Evolutionary conservation across 2,329 filamentous ascomycete species (phyloP).

Genomic region (Colletotrichum australisinense): DNA sequence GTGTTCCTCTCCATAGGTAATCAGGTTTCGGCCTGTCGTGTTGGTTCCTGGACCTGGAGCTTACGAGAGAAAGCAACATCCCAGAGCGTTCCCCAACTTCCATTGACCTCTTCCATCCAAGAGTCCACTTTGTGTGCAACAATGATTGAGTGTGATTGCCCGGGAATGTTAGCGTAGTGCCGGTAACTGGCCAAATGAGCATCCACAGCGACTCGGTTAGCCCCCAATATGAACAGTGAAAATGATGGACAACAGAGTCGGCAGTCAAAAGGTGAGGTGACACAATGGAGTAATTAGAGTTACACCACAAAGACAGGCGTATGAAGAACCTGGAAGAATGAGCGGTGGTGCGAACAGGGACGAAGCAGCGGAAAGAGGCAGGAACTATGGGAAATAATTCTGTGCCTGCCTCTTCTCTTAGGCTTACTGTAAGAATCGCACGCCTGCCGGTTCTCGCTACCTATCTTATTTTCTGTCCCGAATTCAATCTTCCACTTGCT

Average conservation of each 20-base stretch:
- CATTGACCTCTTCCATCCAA: not conserved
- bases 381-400: not conserved
- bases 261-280: not conserved
- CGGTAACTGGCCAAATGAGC: not conserved
- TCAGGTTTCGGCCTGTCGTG: not conserved
- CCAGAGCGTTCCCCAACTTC: conserved; percentile 17
- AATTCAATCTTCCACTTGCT: not conserved
- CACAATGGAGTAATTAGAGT: not conserved
- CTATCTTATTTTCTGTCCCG: not conserved
- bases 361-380: not conserved
- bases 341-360: not conserved
- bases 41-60: not conserved
- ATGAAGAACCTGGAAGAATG: not conserved
- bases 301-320: not conserved
- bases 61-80: not conserved
- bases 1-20: not conserved
- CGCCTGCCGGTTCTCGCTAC: not conserved
- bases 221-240: not conserved
- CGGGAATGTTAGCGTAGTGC: not conserved
- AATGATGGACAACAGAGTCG: not conserved
- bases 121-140: conserved; percentile 21
- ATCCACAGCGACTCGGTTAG: not conserved
- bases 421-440: not conserved
- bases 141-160: conserved; percentile 6
- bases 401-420: not conserved